Conservation (phyloP, 2,329 filamentous ascomycete species). For the Penicillium vulpinum region DNA sequence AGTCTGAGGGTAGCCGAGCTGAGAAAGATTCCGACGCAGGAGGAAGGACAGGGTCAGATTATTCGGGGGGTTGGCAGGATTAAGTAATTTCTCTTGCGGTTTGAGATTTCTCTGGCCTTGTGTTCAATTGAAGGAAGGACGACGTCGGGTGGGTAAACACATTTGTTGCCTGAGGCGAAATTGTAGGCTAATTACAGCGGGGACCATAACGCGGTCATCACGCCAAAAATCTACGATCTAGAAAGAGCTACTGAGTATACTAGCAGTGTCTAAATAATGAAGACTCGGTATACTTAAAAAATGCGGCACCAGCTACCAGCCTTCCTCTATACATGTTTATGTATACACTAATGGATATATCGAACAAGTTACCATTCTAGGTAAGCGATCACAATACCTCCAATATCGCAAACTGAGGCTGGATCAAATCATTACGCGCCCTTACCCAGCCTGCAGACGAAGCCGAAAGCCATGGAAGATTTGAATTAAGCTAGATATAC, state of each 20-base stretch:
- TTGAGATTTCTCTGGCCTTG: background rate
- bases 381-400: background rate
- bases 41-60: background rate
- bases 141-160: slow-evolving; percentile 2
- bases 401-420: background rate
- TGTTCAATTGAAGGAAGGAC: background rate
- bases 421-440: background rate
- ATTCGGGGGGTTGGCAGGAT: background rate
- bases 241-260: too few relatives aligned
- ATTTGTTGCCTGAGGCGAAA: slow-evolving; percentile 9
- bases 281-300: background rate
- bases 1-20: background rate
- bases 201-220: background rate
- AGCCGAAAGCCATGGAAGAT: background rate
- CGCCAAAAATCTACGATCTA: background rate
- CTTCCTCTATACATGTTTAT: background rate
- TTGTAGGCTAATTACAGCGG: background rate
- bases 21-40: background rate
- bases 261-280: background rate
- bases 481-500: background rate
- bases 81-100: background rate
- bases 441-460: background rate
- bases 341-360: background rate
- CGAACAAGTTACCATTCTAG: background rate
- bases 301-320: background rate